Conservation (phyloP, 805 yeast genomes). For the Tetrapisispora arboricola region DNA sequence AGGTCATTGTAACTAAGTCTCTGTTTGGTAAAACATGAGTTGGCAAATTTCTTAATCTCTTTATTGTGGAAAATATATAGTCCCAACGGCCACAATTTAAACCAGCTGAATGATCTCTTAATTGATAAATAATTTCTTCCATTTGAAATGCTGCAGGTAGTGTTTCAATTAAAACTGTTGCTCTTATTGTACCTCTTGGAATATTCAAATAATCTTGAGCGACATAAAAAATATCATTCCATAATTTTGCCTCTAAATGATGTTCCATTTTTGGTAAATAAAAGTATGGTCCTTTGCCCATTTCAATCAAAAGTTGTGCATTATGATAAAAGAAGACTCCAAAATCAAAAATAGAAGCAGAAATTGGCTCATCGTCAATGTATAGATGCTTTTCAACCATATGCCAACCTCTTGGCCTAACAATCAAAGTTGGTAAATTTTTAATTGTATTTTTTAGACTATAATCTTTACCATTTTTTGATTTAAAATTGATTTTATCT, state of each 20-base stretch:
- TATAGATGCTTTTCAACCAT: constrained; percentile 62
- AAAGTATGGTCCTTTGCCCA: constrained; percentile 73
- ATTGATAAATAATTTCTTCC: constrained; percentile 72
- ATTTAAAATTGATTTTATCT: constrained; percentile 46
- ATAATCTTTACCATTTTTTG: constrained; percentile 34
- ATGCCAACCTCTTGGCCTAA: constrained; percentile 87
- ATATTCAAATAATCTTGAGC: constrained; percentile 63
- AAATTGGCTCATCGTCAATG: constrained; percentile 66
- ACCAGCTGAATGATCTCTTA: constrained; percentile 69
- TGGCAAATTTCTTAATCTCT: constrained; percentile 59
- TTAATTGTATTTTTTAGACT: constrained; percentile 38
- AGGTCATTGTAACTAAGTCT: constrained; percentile 67
- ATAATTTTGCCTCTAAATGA: constrained; percentile 68
- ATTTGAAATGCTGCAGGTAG: constrained; percentile 79
- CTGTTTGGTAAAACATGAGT: constrained; percentile 68
- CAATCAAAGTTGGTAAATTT: constrained; percentile 59
- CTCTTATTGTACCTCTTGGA: constrained; percentile 69
- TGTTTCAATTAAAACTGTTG: constrained; percentile 74
- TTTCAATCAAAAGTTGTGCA: constrained; percentile 48
- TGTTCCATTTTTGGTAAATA: constrained; percentile 83
- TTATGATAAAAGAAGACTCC: constrained; percentile 71
- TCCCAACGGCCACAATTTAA: constrained; percentile 89
- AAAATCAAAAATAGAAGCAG: constrained; percentile 71
- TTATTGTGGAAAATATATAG: constrained; percentile 72
- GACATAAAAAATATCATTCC: constrained; percentile 73